Evolutionary conservation across 2,329 filamentous ascomycete species (phyloP).

Genomic region (Aspergillus vadensis): DNA sequence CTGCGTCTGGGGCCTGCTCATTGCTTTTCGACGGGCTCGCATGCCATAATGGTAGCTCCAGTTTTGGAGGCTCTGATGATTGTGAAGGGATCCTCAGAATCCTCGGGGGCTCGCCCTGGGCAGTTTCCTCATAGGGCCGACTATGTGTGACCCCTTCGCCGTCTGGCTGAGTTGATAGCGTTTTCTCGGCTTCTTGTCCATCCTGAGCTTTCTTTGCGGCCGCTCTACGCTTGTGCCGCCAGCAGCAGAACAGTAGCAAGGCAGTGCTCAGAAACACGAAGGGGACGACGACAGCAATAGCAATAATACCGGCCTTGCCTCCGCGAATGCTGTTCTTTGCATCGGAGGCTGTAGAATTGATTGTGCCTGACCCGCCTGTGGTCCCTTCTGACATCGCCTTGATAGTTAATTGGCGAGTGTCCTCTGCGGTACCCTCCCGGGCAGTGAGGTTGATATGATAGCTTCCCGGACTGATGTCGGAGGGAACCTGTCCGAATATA

Average conservation of each 20-base stretch:
- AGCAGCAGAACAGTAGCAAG: constrained; percentile 37
- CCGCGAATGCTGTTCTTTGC: constrained; percentile 21
- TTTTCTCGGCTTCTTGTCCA: constrained; percentile 25
- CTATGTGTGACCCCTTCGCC: constrained; percentile 28
- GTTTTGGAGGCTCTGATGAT: constrained; percentile 35
- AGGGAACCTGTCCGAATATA: constrained; percentile 54
- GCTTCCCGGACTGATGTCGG: constrained; percentile 39
- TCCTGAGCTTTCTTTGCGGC: constrained; percentile 26
- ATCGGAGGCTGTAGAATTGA: constrained; percentile 23
- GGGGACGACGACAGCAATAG: constrained; percentile 40
- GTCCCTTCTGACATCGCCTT: constrained; percentile 29
- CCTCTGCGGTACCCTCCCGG: constrained; percentile 38
- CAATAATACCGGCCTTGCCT: constrained; percentile 42
- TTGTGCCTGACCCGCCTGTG: constrained; percentile 16
- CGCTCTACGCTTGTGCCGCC: constrained; percentile 35
- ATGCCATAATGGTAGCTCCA: constrained; percentile 40
- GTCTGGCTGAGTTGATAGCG: constrained; percentile 23
- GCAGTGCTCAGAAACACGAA: constrained; percentile 32
- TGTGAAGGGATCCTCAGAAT: constrained; percentile 27
- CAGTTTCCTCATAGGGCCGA: constrained; percentile 28
- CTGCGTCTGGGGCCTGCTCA: constrained; percentile 19
- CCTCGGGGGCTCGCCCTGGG: constrained; percentile 25
- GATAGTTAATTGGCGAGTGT: constrained; percentile 51
- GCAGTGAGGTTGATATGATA: constrained; percentile 50
- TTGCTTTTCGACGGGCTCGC: constrained; percentile 29